These are phyloP conservation scores for Fusarium oligoseptatum DNA, from an alignment of 2,329 filamentous ascomycete species.

Conservation along the genomic window DNA sequence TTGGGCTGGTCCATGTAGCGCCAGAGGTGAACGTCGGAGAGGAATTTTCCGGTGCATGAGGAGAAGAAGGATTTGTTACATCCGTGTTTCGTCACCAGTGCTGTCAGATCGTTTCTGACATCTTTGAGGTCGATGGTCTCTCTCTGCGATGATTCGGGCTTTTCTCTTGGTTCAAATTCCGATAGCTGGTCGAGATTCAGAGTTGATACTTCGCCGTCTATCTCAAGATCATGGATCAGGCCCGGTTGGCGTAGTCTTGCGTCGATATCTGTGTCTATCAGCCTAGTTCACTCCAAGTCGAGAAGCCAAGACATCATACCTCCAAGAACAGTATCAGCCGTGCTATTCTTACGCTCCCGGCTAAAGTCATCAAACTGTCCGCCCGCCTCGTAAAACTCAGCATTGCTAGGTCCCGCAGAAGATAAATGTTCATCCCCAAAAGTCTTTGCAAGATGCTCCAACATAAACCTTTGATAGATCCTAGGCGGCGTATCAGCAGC, in stretches of 20 bases:
- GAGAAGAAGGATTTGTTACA: neutral
- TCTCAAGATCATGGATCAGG: neutral
- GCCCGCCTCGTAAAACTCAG: neutral
- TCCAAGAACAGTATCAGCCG: neutral
- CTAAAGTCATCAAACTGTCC: neutral
- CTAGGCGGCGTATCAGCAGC: neutral
- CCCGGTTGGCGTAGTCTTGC: neutral
- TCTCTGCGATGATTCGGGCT: neutral
- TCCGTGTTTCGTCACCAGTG: neutral
- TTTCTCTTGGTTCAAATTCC: neutral
- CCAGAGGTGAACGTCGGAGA: slow-evolving; percentile 11
- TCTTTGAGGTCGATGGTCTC: neutral
- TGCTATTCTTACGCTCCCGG: neutral
- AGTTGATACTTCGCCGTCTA: neutral
- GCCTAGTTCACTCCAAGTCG: neutral
- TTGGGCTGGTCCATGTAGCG: neutral
- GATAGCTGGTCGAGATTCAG: neutral
- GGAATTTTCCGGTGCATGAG: neutral
- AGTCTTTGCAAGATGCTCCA: slow-evolving; percentile 6
- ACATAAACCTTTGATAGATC: slow-evolving; percentile 6
- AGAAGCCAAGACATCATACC: neutral
- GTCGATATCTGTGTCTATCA: neutral
- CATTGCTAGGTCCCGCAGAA: neutral
- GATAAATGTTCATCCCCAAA: slow-evolving; percentile 5
- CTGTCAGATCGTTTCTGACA: neutral